These are phyloP conservation scores for Arthrobotrys entomopaga DNA, from an alignment of 2,329 filamentous ascomycete genomes.

Conservation along the genomic window DNA sequence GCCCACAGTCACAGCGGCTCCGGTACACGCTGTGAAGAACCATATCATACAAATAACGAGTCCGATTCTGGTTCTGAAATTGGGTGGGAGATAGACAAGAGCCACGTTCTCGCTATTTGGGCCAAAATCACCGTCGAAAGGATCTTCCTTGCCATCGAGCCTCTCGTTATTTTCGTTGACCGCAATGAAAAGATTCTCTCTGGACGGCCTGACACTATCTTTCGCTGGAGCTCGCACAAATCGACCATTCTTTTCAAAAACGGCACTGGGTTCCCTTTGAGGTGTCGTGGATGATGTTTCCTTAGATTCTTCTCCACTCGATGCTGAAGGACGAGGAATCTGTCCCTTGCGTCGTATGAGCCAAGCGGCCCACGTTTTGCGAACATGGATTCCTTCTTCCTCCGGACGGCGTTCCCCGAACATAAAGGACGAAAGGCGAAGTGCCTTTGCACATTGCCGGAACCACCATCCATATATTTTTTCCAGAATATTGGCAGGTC, in stretches of 20 bases:
- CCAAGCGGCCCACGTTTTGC: conserved; percentile 68
- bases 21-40: conserved; percentile 89
- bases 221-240: conserved; percentile 94
- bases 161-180: conserved; percentile 75
- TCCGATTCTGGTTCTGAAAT: conserved; percentile 81
- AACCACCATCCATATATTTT: conserved; percentile 97
- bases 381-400: conserved; percentile 77
- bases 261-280: conserved; percentile 61
- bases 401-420: conserved; percentile 84
- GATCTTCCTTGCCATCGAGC: conserved; percentile 69
- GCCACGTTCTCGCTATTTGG: conserved; percentile 73
- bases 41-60: conserved; percentile 90
- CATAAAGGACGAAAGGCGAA: conserved; percentile 90
- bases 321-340: conserved; percentile 56
- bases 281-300: conserved; percentile 23
- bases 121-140: conserved; percentile 69
- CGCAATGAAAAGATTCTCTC: conserved; percentile 80
- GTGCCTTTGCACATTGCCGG: conserved; percentile 78
- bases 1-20: conserved; percentile 83
- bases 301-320: conserved; percentile 30
- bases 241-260: conserved; percentile 76
- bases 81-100: conserved; percentile 82
- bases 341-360: conserved; percentile 62
- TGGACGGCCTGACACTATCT: conserved; percentile 92
- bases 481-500: conserved; percentile 84